phyloP scores from a whole-genome alignment of 2,329 filamentous ascomycete species.

The Exophiala bonariae region DNA sequence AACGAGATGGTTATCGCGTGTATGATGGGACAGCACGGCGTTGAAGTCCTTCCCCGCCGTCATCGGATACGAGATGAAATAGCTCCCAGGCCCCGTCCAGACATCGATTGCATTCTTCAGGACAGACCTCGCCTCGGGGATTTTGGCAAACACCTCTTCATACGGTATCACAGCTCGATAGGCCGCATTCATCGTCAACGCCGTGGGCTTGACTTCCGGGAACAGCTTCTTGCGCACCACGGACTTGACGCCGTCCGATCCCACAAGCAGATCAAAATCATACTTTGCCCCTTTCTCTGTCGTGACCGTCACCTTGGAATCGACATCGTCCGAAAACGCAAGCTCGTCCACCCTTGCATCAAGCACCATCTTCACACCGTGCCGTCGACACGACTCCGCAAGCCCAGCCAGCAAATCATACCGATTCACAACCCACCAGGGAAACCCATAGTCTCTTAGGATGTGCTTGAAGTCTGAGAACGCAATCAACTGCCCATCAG shows the following conservation, averaged over 20 bases:
- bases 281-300: constrained; percentile 29
- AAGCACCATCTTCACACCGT: constrained; percentile 41
- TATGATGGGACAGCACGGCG: constrained; percentile 23
- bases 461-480: constrained; percentile 10
- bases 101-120: constrained; percentile 24
- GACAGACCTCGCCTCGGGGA: constrained; percentile 21
- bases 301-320: constrained; percentile 12
- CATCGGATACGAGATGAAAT: constrained; percentile 25
- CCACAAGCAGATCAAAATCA: constrained; percentile 40
- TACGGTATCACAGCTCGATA: constrained; percentile 49
- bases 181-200: constrained; percentile 44
- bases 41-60: constrained; percentile 24
- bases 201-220: constrained; percentile 41
- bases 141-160: constrained; percentile 35
- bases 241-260: constrained; percentile 45
- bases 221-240: constrained; percentile 41
- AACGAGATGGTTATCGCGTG: constrained; percentile 15
- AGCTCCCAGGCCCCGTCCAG: constrained; percentile 24
- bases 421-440: constrained; percentile 42
- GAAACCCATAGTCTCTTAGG: constrained; percentile 13
- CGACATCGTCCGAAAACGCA: constrained; percentile 2
- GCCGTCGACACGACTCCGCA: constrained; percentile 37
- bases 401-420: constrained; percentile 50
- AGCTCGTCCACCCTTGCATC: constrained; percentile 43
- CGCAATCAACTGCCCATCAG: constrained; percentile 17